Percentiles rank a stretch among this genome's conserved stretches.
Evolutionary conservation across 2,329 filamentous ascomycete genomes (phyloP).

Genomic region (Apiospora pterosperma): DNA sequence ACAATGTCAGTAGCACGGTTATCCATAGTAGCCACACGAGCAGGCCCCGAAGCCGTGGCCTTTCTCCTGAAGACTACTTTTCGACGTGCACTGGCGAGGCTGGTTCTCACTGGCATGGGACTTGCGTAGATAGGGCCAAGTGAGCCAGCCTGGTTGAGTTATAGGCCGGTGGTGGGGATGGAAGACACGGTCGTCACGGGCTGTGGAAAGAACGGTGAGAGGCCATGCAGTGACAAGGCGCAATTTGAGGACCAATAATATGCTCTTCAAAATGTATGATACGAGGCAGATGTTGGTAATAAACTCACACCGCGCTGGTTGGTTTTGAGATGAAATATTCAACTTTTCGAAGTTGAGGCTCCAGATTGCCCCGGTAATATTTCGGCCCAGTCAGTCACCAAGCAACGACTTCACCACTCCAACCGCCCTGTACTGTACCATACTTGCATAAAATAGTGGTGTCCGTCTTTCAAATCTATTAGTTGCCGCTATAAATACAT

Average conservation of each 20-base stretch:
- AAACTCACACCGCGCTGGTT: neutral
- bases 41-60: conserved; percentile 10
- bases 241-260: neutral
- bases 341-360: neutral
- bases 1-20: neutral
- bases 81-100: conserved; percentile 26
- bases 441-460: neutral
- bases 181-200: neutral
- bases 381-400: neutral
- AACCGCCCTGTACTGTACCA: neutral
- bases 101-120: conserved; percentile 28
- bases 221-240: neutral
- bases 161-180: neutral
- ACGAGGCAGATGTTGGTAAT: neutral
- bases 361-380: neutral
- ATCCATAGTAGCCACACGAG: neutral
- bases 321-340: neutral
- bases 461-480: neutral
- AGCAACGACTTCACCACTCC: neutral
- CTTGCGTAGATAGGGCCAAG: neutral
- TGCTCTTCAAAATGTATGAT: neutral
- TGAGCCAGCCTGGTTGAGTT: neutral
- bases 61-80: conserved; percentile 18
- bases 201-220: neutral
- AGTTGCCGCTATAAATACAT: neutral